phyloP scores from a whole-genome alignment of 1,284 basidiomycete species.

The Butyriboletus appendiculatus region DNA sequence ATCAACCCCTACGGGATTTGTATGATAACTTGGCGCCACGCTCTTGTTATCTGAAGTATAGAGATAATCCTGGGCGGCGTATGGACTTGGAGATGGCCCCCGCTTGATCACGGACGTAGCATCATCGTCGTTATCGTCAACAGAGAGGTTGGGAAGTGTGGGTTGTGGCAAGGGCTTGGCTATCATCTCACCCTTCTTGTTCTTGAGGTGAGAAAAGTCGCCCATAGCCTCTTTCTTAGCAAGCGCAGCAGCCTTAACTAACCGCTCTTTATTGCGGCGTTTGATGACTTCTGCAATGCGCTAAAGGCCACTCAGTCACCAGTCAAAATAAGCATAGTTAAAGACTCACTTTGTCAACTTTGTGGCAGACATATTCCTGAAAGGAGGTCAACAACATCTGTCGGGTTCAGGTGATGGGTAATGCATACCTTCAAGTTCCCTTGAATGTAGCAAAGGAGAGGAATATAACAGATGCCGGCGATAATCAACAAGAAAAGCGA shows the following conservation, averaged over 20 bases:
- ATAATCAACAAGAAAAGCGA: conserved; percentile 81
- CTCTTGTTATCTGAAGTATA: conserved; percentile 44
- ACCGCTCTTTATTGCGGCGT: conserved; percentile 85
- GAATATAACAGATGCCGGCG: conserved; percentile 89
- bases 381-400: conserved; percentile 11
- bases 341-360: conserved; percentile 86
- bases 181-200: conserved; percentile 88
- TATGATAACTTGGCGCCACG: conserved; percentile 36
- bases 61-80: conserved; percentile 56
- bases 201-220: conserved; percentile 89
- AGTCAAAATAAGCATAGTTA: conserved; percentile 1
- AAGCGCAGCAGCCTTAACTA: conserved; percentile 78
- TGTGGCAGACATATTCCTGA: conserved; percentile 97
- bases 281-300: conserved; percentile 94
- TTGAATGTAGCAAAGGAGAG: conserved; percentile 92
- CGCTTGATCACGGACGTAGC: conserved; percentile 58
- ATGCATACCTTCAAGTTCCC: conserved; percentile 84
- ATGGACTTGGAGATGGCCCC: conserved; percentile 53
- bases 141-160: conserved; percentile 88
- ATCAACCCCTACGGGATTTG: conserved; percentile 41
- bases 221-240: conserved; percentile 91
- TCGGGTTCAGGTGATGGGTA: neutral
- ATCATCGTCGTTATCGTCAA: conserved; percentile 80
- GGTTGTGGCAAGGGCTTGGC: conserved; percentile 90
- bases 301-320: conserved; percentile 37